phyloP scores from a whole-genome alignment of 352 stramenopile genomes.

The Globisporangium takayamanum region DNA sequence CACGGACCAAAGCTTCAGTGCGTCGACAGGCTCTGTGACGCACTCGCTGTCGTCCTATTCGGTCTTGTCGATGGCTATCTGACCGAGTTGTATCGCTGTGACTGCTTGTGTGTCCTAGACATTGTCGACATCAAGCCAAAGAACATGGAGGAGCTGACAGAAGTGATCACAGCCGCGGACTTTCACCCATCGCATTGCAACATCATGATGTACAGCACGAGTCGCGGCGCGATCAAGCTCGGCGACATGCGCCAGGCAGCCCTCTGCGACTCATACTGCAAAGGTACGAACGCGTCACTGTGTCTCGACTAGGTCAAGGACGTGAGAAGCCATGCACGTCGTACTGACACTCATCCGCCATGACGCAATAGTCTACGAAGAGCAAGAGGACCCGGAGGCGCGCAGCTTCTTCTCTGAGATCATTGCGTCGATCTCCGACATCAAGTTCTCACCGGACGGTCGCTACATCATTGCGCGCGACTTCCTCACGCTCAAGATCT shows the following conservation, averaged over 20 bases:
- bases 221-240: slow-evolving; percentile 89
- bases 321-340: not conserved
- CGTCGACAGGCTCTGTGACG: slow-evolving; percentile 8
- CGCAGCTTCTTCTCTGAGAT: slow-evolving; percentile 96
- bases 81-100: not conserved
- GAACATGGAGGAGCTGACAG: slow-evolving; percentile 96
- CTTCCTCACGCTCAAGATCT: slow-evolving; percentile 95
- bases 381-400: slow-evolving; percentile 68
- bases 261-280: slow-evolving; percentile 81
- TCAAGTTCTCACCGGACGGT: slow-evolving; percentile 91
- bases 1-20: slow-evolving; percentile 89
- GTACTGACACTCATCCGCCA: not conserved
- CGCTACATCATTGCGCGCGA: slow-evolving; percentile 93
- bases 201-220: slow-evolving; percentile 95
- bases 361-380: slow-evolving; percentile 54
- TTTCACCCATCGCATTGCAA: slow-evolving; percentile 93
- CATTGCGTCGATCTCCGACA: slow-evolving; percentile 93
- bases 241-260: slow-evolving; percentile 90
- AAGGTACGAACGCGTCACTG: slow-evolving; percentile 24
- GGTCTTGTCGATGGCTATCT: not conserved
- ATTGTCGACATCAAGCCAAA: slow-evolving; percentile 96
- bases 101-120: slow-evolving; percentile 33
- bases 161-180: slow-evolving; percentile 93
- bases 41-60: not conserved
- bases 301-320: not conserved